These are phyloP conservation scores for Xylariomycetidae sp. DNA, from an alignment of 2,329 filamentous ascomycete species.

Conservation along the genomic window DNA sequence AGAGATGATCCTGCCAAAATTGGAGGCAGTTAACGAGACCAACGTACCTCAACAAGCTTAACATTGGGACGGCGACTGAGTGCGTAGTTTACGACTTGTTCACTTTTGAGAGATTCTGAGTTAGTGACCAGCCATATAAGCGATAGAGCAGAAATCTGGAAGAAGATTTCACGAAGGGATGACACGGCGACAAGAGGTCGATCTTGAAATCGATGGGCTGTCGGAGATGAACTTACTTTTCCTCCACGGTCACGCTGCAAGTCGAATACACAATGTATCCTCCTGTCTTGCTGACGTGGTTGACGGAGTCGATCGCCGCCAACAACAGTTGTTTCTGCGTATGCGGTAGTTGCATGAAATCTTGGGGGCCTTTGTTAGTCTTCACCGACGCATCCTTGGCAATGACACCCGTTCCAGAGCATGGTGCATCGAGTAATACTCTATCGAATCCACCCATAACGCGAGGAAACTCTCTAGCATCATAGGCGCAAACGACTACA, in stretches of 20 bases:
- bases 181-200: too few species aligned
- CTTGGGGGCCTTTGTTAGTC: constrained; percentile 94
- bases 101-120: too few species aligned
- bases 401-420: constrained; percentile 95
- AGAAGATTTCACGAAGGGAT: too few species aligned
- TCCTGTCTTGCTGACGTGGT: constrained; percentile 86
- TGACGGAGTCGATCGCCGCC: constrained; percentile 89
- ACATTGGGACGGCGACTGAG: constrained; percentile 90
- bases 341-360: constrained; percentile 91
- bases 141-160: too few species aligned
- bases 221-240: too few species aligned
- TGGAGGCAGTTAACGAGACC: too few species aligned
- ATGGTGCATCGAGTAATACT: constrained; percentile 89
- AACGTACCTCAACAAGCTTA: too few species aligned
- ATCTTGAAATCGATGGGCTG: too few species aligned
- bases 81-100: constrained; percentile 81
- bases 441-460: constrained; percentile 95
- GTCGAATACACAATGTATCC: constrained; percentile 97
- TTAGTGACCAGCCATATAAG: too few species aligned
- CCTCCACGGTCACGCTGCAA: constrained; percentile 89
- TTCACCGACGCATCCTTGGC: constrained; percentile 95
- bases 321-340: constrained; percentile 92
- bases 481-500: constrained; percentile 91
- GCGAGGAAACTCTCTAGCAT: constrained; percentile 88
- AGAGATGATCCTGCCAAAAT: too few species aligned